Evolutionary conservation across 306 rosid species (phyloP), one percentile per base, ranked within the genome.

Genomic region (Alnus rubra): DNA sequence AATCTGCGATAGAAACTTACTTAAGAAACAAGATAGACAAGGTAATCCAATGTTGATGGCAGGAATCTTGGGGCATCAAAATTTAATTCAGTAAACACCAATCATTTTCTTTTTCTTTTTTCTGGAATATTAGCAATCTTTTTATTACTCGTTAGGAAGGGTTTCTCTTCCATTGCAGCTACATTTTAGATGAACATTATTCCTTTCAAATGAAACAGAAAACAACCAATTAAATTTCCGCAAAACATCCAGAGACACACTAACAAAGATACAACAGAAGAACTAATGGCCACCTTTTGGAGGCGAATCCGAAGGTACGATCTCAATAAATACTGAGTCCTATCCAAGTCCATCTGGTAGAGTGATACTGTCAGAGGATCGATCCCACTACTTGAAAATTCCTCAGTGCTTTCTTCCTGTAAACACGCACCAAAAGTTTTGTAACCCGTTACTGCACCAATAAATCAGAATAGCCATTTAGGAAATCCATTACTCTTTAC

Each of bases 271-370:
- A 48, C 8, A 55, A 47, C 10, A 30, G 8, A 53, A 67, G 56
- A 49, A 65, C 53, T 50, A 79, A 50, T 23, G 23, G 52, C 75
- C 73, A 92, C 99, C 98, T 92, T 95, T 85, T 90, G 96, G 33
- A 95, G 86, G 59, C 99, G 96, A 85, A 89, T 83, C 54, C 99
- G 85, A 71, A 91, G 89, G 75, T 95, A 92, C 5, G 99, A 95
- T 87, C 97, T 87, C 44, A 95, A 82, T 53, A 95, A 76, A 84
- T 93, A 95, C 63, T 88, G 92, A 28, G 96, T 82, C 86, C 97
- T 88, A 78, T 95, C 99, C 81, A 95, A 73, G 81, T 95, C 99
- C 98, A 95, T 95, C 85, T 95, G 98, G 85, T 93, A 95, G 55
- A 95, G 91, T 76, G 99, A 95, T 39, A 90, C 81, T 0, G 92